Conservation (phyloP, 306 rosid species). For the Castanospermum australe region DNA sequence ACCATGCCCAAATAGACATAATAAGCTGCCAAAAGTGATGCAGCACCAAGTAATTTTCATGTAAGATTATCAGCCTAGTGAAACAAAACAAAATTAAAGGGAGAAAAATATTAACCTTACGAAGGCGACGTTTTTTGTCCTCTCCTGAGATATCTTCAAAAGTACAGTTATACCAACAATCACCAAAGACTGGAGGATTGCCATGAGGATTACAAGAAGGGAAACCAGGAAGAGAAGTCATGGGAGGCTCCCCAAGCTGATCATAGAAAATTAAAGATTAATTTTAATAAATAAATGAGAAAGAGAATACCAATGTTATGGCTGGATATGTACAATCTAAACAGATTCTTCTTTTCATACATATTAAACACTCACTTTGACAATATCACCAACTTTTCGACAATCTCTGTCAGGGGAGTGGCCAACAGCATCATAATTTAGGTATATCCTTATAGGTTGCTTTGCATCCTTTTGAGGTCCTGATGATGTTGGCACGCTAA, state of each 20-base stretch:
- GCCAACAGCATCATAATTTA: slow-evolving; percentile 97
- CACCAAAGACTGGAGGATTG: slow-evolving; percentile 80
- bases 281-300: slow-evolving; percentile 8
- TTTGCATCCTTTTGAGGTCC: slow-evolving; percentile 58
- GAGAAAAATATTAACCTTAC: slow-evolving; percentile 54
- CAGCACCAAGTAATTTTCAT: neutral
- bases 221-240: slow-evolving; percentile 47
- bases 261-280: slow-evolving; percentile 15
- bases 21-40: slow-evolving; percentile 2
- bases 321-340: neutral
- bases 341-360: neutral
- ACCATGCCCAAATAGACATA: neutral
- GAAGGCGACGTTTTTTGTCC: slow-evolving; percentile 85
- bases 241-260: slow-evolving; percentile 95
- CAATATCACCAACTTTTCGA: slow-evolving; percentile 72
- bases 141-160: slow-evolving; percentile 82
- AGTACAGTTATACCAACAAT: slow-evolving; percentile 98
- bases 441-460: slow-evolving; percentile 86
- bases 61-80: neutral
- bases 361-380: slow-evolving; percentile 62
- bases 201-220: slow-evolving; percentile 83
- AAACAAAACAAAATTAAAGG: slow-evolving; percentile 20
- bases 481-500: slow-evolving; percentile 48
- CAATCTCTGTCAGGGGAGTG: slow-evolving; percentile 95
- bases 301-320: slow-evolving; percentile 23